Conservation (phyloP, 805 yeast genomes). For the Kuraishia hungarica region DNA sequence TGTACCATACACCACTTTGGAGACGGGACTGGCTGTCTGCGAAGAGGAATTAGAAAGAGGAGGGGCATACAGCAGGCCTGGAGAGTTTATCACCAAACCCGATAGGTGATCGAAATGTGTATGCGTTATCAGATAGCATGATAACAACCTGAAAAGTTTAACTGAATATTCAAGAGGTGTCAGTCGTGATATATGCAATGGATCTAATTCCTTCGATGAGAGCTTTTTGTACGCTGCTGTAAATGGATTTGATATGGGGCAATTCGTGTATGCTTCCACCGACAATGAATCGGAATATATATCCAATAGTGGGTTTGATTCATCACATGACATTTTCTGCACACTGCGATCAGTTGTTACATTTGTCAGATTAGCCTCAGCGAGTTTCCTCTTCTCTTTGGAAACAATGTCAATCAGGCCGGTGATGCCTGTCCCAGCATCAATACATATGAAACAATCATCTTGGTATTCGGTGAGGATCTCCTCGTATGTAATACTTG, state of each 20-base stretch:
- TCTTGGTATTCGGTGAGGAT: slow-evolving; percentile 18
- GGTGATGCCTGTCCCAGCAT: slow-evolving; percentile 72
- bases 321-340: neutral
- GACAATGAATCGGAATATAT: slow-evolving; percentile 24
- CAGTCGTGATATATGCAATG: neutral
- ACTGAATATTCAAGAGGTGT: slow-evolving; percentile 23
- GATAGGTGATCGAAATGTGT: slow-evolving; percentile 78
- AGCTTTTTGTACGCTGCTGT: neutral
- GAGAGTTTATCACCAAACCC: slow-evolving; percentile 64
- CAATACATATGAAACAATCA: slow-evolving; percentile 48
- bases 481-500: slow-evolving; percentile 29
- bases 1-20: slow-evolving; percentile 46
- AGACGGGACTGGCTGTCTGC: slow-evolving; percentile 1
- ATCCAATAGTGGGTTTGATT: slow-evolving; percentile 10
- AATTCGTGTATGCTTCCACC: slow-evolving; percentile 17
- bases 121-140: slow-evolving; percentile 58
- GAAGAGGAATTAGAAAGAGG: slow-evolving; percentile 10
- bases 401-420: slow-evolving; percentile 35
- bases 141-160: slow-evolving; percentile 26
- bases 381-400: neutral
- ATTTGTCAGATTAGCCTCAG: neutral
- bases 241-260: slow-evolving; percentile 21
- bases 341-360: neutral
- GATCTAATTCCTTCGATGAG: neutral
- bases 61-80: slow-evolving; percentile 28